A percentile compares a stretch with the other conserved stretches of the same genome.
Conservation (phyloP, 352 stramenopile species). For the Phytophthora multivora region DNA sequence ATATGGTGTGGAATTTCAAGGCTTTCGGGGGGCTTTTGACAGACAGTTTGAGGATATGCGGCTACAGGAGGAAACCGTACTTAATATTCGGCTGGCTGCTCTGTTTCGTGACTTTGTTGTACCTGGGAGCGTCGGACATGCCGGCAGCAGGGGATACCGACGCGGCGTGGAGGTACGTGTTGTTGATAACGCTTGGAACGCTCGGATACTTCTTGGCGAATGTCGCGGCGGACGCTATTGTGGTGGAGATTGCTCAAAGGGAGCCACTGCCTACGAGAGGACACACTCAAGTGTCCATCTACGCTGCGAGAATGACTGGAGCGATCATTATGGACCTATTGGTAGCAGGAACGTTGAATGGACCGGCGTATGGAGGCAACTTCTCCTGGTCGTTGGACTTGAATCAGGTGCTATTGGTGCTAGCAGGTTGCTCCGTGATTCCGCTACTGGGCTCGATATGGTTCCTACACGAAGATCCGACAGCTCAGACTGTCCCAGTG, state of each 20-base stretch:
- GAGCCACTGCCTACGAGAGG: conserved; percentile 60
- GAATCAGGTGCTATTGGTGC: conserved; percentile 38
- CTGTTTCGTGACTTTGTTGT: conserved; percentile 44
- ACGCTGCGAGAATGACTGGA: conserved; percentile 46
- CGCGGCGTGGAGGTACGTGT: conserved; percentile 62
- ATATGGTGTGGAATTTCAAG: conserved; percentile 74
- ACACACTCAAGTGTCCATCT: conserved; percentile 61
- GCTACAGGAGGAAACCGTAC: conserved; percentile 71
- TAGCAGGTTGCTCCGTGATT: conserved; percentile 42
- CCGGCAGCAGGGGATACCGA: neutral
- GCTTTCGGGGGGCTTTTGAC: conserved; percentile 63
- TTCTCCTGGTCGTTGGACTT: conserved; percentile 50
- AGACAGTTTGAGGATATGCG: conserved; percentile 63
- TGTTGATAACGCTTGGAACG: conserved; percentile 79
- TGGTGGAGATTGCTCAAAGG: conserved; percentile 74
- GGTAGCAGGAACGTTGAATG: conserved; percentile 59
- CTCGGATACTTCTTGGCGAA: conserved; percentile 89
- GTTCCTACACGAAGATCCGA: conserved; percentile 56
- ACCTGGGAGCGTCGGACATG: conserved; percentile 25
- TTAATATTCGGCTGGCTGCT: conserved; percentile 66
- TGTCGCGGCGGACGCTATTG: conserved; percentile 80
- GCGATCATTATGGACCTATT: conserved; percentile 59
- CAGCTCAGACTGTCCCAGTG: conserved; percentile 13
- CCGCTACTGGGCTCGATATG: conserved; percentile 56
- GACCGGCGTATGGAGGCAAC: conserved; percentile 56